Evolutionary conservation across 345 rosid species (phyloP), one percentile per base, ranked within the genome.

Genomic region (Eucalyptus pauciflora): DNA sequence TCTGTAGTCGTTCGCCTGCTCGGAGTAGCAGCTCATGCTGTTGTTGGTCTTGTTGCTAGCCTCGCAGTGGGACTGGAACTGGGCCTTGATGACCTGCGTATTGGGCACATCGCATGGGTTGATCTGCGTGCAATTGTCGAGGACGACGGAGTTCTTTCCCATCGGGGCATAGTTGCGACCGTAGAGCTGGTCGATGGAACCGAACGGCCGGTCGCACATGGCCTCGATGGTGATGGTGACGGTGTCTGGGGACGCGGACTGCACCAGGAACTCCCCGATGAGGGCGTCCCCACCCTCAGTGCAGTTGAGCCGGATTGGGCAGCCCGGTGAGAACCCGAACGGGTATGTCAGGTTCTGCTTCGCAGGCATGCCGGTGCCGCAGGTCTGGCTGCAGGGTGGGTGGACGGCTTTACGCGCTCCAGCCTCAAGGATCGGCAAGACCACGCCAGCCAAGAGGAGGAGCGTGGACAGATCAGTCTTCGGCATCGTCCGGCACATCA

Each of bases 241-340:
- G 76, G 46, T 54, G 12, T 93, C 86, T 10, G 29, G 13, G 49
- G 88, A 87, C 10, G 92, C 79, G 25, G 37, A 8, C 3, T 87
- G 50, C 87, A 94, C 89, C 1, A 64, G 93, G 85, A 94, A 93
- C 2, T 90, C 90, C 3, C 92, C 86, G 88, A 95, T 62, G 11
- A 87, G 11, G 24, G 90, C 87, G 1, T 81, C 24, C 43, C 91
- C 92, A 4, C 37, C 27, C 10, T 86, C 11, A 56, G 90, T 90
- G 90, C 97, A 96, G 50, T 89, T 92, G 49, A 95, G 92, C 50
- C 20, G 95, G 89, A 97, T 95, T 6, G 89, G 92, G 89, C 93
- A 95, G 12, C 87, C 92, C 2, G 90, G 24, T 27, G 97, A 91
- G 92, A 94, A 94, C 24, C 99, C 62, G 62, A 56, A 56, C 27